Evolutionary conservation across 2,329 filamentous ascomycete genomes (phyloP).

Genomic region (Ophiostoma sp.): DNA sequence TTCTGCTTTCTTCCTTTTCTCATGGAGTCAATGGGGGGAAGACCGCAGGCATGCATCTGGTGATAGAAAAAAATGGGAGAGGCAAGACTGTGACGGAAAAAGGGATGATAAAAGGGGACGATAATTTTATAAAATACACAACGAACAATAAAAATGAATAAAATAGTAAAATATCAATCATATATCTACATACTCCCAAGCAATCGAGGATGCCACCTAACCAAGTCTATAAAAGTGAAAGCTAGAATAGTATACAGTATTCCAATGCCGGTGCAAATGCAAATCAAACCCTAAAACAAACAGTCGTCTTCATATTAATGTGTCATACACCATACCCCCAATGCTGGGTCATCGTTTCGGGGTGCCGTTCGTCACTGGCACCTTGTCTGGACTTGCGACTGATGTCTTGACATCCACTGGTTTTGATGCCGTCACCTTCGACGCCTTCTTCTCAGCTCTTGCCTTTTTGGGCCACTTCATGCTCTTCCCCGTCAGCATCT

Average conservation of each 20-base stretch:
- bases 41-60: slow-evolving; percentile 4
- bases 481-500: slow-evolving; percentile 19
- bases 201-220: too few relatives aligned
- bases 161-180: not conserved
- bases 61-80: slow-evolving; percentile 1
- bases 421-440: not conserved
- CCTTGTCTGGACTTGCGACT: not conserved
- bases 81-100: not conserved
- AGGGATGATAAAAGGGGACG: not conserved
- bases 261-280: not conserved
- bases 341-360: not conserved
- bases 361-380: not conserved
- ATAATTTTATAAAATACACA: not conserved
- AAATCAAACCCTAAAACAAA: not conserved
- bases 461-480: not conserved
- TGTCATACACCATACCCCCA: not conserved
- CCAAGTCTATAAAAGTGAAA: not conserved
- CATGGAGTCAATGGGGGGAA: not conserved
- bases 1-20: not conserved
- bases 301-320: not conserved
- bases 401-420: not conserved
- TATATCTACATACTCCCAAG: slow-evolving; percentile 1
- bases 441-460: not conserved
- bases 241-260: not conserved
- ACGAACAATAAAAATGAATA: not conserved